Evolutionary conservation across 345 rosid genomes (phyloP).

Genomic region (Populus pruinosa): DNA sequence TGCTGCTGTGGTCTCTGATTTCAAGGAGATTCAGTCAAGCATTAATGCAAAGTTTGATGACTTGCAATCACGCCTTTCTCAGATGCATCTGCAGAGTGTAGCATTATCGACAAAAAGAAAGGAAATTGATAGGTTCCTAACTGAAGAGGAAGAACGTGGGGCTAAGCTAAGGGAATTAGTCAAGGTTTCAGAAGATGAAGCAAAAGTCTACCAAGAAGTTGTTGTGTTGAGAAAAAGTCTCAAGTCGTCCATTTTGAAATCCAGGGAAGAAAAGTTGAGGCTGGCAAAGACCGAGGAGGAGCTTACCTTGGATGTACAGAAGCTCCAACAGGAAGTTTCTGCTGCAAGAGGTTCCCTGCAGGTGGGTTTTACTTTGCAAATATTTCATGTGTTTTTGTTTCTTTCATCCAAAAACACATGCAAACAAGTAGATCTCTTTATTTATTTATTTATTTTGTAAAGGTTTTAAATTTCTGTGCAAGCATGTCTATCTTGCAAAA

Average conservation of each 20-base stretch:
- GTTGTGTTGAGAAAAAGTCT: constrained; percentile 53
- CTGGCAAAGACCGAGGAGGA: constrained; percentile 63
- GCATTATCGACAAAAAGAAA: constrained; percentile 47
- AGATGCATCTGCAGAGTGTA: constrained; percentile 46
- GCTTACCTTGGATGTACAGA: constrained; percentile 68
- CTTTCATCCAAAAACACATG: neutral
- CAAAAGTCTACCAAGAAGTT: constrained; percentile 49
- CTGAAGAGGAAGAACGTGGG: constrained; percentile 52
- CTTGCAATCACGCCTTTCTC: constrained; percentile 45
- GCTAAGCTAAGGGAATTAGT: constrained; percentile 65
- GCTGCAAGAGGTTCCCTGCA: constrained; percentile 59
- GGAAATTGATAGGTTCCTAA: constrained; percentile 46
- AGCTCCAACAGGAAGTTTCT: constrained; percentile 62
- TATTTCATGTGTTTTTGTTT: neutral
- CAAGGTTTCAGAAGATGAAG: constrained; percentile 56
- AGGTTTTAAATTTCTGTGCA: neutral
- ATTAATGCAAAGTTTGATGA: constrained; percentile 42
- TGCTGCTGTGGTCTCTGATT: constrained; percentile 46
- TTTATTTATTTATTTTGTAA: neutral
- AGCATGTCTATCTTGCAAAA: neutral
- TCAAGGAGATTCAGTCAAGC: constrained; percentile 51
- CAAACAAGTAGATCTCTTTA: neutral
- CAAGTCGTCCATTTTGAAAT: constrained; percentile 51
- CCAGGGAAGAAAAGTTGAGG: constrained; percentile 58
- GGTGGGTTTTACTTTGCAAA: constrained; percentile 38